Conservation (phyloP, 1,139 yeast species). For the Taphrina wiesneri region DNA sequence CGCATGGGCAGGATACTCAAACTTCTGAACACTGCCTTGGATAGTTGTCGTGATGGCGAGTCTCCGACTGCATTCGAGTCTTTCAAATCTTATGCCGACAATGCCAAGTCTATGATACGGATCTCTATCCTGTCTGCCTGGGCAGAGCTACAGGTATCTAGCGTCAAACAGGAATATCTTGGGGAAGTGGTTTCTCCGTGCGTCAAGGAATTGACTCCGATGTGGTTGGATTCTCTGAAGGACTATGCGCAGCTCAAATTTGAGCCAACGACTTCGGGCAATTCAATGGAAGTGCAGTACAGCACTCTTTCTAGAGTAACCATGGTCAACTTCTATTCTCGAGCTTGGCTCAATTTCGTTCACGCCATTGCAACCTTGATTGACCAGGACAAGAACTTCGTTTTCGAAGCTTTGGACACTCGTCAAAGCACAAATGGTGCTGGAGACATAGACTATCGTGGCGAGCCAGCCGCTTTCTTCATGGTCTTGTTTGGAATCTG, state of each 20-base stretch:
- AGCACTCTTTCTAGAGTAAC: conserved; percentile 22
- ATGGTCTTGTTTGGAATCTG: conserved; percentile 83
- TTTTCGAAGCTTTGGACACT: conserved; percentile 51
- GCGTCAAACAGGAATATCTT: conserved; percentile 46
- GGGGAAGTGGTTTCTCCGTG: conserved; percentile 59
- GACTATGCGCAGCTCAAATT: conserved; percentile 73
- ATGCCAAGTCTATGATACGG: conserved; percentile 60
- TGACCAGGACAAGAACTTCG: conserved; percentile 53
- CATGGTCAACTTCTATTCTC: conserved; percentile 38
- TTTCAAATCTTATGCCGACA: conserved; percentile 45
- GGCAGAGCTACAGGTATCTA: conserved; percentile 71
- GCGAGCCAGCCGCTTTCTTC: conserved; percentile 71
- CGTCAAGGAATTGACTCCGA: conserved; percentile 61
- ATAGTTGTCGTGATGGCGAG: conserved; percentile 50
- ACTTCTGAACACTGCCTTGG: conserved; percentile 67
- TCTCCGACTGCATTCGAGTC: conserved; percentile 51
- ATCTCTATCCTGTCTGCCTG: conserved; percentile 79
- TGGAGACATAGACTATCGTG: conserved; percentile 45
- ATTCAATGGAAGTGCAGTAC: conserved; percentile 31
- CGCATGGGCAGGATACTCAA: conserved; percentile 64
- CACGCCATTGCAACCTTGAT: conserved; percentile 72
- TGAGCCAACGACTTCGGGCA: conserved; percentile 50
- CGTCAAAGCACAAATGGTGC: conserved; percentile 34
- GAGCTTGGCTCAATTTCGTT: conserved; percentile 76
- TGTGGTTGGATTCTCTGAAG: conserved; percentile 75